Evolutionary conservation across 108 stramenopile species (phyloP).

Genomic region (Nitzschia sp.): DNA sequence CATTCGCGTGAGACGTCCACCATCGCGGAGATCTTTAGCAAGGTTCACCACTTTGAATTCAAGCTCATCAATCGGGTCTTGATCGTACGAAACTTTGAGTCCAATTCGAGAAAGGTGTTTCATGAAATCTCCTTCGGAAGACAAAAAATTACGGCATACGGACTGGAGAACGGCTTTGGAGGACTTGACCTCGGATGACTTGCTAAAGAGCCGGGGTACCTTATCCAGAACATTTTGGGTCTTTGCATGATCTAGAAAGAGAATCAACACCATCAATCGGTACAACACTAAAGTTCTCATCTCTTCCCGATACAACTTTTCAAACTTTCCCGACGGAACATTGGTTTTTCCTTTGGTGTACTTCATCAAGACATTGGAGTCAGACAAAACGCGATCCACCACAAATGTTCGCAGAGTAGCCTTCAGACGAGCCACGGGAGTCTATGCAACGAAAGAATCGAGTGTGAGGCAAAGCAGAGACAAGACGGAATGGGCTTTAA

Average conservation of each 20-base stretch:
- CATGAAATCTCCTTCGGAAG: slow-evolving; percentile 84
- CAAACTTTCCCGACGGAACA: slow-evolving; percentile 75
- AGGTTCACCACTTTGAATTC: slow-evolving; percentile 82
- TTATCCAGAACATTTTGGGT: slow-evolving; percentile 53
- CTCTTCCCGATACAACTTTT: slow-evolving; percentile 57
- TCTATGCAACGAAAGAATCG: slow-evolving; percentile 23
- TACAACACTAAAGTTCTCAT: slow-evolving; percentile 66
- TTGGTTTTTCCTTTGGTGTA: slow-evolving; percentile 74
- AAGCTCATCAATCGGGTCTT: slow-evolving; percentile 89
- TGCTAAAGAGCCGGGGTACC: slow-evolving; percentile 66
- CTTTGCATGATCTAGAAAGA: slow-evolving; percentile 85
- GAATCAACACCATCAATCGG: slow-evolving; percentile 69
- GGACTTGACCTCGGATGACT: slow-evolving; percentile 77
- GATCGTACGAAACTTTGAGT: slow-evolving; percentile 74
- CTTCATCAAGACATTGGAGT: slow-evolving; percentile 55
- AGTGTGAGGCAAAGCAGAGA: no score
- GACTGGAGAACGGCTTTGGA: slow-evolving; percentile 74
- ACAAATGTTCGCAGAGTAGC: slow-evolving; percentile 59
- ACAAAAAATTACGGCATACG: slow-evolving; percentile 80
- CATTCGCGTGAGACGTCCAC: slow-evolving; percentile 83
- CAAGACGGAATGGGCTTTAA: no score
- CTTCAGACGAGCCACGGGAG: slow-evolving; percentile 37
- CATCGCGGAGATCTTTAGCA: slow-evolving; percentile 93
- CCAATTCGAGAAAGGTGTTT: slow-evolving; percentile 82
- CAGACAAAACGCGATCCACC: slow-evolving; percentile 65